phyloP scores from a whole-genome alignment of 768 basidiomycete species.

The Tricholomella constricta region DNA sequence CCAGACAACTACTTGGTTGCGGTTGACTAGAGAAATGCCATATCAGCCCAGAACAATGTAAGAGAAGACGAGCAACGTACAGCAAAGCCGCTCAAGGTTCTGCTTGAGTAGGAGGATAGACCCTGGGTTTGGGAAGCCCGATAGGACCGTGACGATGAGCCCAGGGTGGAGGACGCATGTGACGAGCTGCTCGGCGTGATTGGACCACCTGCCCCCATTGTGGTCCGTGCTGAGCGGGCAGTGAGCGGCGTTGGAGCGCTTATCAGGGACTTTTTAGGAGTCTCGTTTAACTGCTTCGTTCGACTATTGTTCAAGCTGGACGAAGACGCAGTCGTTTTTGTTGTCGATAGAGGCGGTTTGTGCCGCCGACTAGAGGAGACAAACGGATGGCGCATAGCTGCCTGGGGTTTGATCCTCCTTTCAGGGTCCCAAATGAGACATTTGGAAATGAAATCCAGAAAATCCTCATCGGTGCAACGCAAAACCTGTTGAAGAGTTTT shows the following conservation, averaged over 20 bases:
- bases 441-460: slow-evolving; percentile 95
- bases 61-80: slow-evolving; percentile 41
- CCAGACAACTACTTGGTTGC: slow-evolving; percentile 39
- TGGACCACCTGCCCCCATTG: slow-evolving; percentile 46
- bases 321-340: slow-evolving; percentile 61
- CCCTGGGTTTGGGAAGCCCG: slow-evolving; percentile 69
- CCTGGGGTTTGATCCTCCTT: slow-evolving; percentile 89
- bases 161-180: slow-evolving; percentile 53
- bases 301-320: slow-evolving; percentile 54
- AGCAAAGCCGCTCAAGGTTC: slow-evolving; percentile 70
- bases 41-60: slow-evolving; percentile 10
- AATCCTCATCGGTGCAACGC: slow-evolving; percentile 90
- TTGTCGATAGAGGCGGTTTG: slow-evolving; percentile 47
- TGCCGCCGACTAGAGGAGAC: slow-evolving; percentile 65
- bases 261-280: slow-evolving; percentile 89
- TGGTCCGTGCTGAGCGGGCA: slow-evolving; percentile 67
- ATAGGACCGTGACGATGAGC: slow-evolving; percentile 66
- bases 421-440: slow-evolving; percentile 99
- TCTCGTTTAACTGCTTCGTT: slow-evolving; percentile 57
- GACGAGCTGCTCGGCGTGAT: slow-evolving; percentile 59
- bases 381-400: slow-evolving; percentile 91
- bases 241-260: slow-evolving; percentile 87
- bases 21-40: slow-evolving; percentile 34
- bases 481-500: slow-evolving; percentile 90
- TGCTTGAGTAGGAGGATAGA: slow-evolving; percentile 72